Conservation (phyloP, 2,329 filamentous ascomycete genomes). For the Botrytis hyacinthi region DNA sequence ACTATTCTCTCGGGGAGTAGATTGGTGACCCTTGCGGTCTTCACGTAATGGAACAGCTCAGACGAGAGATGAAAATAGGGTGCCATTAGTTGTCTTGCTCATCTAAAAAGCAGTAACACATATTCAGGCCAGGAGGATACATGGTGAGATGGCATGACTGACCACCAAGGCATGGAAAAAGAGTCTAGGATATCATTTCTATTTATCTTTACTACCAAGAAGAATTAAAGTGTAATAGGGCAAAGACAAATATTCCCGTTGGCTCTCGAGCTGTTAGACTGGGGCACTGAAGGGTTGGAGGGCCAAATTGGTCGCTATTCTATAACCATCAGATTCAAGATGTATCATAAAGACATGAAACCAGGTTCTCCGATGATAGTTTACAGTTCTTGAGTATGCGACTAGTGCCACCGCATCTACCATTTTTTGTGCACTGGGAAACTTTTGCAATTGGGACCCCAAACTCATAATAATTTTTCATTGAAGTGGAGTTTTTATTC, state of each 20-base stretch:
- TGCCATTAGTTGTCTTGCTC: not conserved
- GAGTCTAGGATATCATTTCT: not conserved
- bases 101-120: not conserved
- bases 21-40: not conserved
- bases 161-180: not conserved
- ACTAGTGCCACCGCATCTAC: not conserved
- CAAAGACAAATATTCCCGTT: not conserved
- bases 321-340: not conserved
- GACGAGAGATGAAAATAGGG: not conserved
- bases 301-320: not conserved
- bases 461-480: not conserved
- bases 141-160: not conserved
- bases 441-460: not conserved
- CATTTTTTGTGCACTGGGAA: not conserved
- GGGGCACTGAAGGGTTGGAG: not conserved
- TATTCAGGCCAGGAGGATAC: not conserved
- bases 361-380: not conserved
- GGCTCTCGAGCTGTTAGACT: not conserved
- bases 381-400: not conserved
- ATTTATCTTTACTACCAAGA: not conserved
- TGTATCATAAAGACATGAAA: not conserved
- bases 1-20: accelerated
- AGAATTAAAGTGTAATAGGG: not conserved
- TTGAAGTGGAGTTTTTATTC: not conserved
- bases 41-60: not conserved